Evolutionary conservation across 164 flowering plant genomes (phyloP).

Genomic region (Stephania cephalantha): DNA sequence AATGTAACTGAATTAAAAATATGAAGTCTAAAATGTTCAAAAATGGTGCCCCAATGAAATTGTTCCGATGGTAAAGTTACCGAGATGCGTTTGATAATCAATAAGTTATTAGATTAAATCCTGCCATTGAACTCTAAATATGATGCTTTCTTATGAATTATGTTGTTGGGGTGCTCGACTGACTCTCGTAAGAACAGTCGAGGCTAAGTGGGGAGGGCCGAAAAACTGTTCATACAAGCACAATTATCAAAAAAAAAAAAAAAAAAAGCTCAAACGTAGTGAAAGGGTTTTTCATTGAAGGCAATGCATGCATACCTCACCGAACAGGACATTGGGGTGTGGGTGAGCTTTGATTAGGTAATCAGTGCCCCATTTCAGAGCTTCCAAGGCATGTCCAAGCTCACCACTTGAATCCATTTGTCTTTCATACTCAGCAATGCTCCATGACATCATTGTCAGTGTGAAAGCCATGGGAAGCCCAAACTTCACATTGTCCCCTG

Average conservation of each 20-base stretch:
- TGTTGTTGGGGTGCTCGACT: too few species aligned
- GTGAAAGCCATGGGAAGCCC: conserved; percentile 98
- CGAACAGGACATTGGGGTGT: conserved; percentile 70
- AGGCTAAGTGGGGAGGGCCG: too few species aligned
- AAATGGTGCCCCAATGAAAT: background rate
- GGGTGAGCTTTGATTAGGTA: conserved; percentile 91
- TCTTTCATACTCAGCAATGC: conserved; percentile 66
- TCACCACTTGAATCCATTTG: conserved; percentile 73
- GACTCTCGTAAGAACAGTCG: too few species aligned
- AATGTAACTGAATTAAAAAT: background rate
- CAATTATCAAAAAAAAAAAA: too few species aligned
- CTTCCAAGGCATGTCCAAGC: conserved; percentile 73
- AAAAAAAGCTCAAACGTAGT: background rate
- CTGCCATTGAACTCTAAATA: too few species aligned
- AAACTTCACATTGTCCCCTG: conserved; percentile 97
- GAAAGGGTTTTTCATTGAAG: background rate
- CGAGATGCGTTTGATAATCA: conserved; percentile 45
- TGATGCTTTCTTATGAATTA: too few species aligned
- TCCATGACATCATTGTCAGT: conserved; percentile 90
- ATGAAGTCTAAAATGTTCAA: background rate
- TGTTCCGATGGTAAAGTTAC: background rate
- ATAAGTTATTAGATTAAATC: conserved; percentile 18
- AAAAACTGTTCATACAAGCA: too few species aligned
- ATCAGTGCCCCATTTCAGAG: conserved; percentile 94
- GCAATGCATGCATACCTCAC: conserved; percentile 43